Base-by-base conservation (phyloP, 139 green algal genomes). In the Microglena sp. region DNA sequence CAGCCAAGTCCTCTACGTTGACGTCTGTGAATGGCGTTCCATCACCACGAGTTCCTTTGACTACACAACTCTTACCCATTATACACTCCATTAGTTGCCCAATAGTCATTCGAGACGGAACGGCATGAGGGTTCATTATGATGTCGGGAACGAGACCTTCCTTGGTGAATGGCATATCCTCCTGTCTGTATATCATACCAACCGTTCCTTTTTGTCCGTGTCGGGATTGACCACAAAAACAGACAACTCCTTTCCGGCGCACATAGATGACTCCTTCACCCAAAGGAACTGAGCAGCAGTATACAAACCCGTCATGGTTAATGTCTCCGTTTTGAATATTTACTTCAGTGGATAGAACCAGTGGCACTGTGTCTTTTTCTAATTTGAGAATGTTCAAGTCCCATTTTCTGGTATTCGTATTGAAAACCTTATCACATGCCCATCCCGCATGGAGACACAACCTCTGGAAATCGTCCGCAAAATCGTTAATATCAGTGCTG, bases 51-150 rank as follows among this genome's bases (percentile, higher is more conserved):
- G 56, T 44, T 11, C 56, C 56, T 11, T 24, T 45, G 21, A n/a
- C 7, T 28, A 5, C 22, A 22, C 56, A 64, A 11, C 29, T 31
- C 56, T 64, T 64, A 5, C 56, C 56, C 56, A 64, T 96, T 33
- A 97, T 71, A 32, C 84, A 91, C 83, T 98, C 93, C 33, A 98
- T 87, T 63, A 98, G 77, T 70, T 98, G 94, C 0, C 92, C 94
- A 59, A 99, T 97, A 66, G 94, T 99, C 94, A 99, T 99, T 68
- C 94, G 94, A 4, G 81, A 93, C 32, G 94, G 94, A 69, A 99
- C 96, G 70, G 94, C 94, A 72, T 98, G 92, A 11, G 93, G 93
- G 83, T 98, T 98, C 72, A 98, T 92, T 79, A 98, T 97, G 71
- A 98, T 86, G 82, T 98, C 93, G 2, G 93, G 93, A 21, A 84